Evolutionary conservation across 1,284 basidiomycete species (phyloP).

Genomic region (Sutorius eximius): DNA sequence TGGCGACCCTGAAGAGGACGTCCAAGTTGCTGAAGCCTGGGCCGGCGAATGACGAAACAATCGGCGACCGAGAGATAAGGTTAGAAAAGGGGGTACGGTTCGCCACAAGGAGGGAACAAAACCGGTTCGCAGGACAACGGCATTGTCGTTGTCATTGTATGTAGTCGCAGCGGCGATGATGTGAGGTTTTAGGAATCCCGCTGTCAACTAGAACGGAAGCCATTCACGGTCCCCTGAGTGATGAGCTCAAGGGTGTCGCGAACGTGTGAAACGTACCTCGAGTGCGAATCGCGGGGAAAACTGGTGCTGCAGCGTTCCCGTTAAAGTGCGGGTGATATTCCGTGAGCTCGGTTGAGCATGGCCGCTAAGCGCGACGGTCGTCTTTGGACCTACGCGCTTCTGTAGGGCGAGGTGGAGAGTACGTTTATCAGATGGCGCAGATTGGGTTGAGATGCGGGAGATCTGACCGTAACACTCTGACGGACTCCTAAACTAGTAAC

Average conservation of each 20-base stretch:
- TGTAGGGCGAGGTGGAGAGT: conserved; percentile 21
- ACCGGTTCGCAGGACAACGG: conserved; percentile 22
- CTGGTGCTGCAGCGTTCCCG: conserved; percentile 64
- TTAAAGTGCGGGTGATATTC: conserved; percentile 42
- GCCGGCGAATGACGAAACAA: conserved; percentile 35
- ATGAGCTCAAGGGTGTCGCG: conserved; percentile 22
- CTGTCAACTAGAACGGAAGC: conserved; percentile 29
- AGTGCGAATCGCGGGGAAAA: conserved; percentile 55
- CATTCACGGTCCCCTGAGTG: conserved; percentile 8
- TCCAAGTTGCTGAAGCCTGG: conserved; percentile 30
- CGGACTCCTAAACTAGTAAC: conserved; percentile 37
- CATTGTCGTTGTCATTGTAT: conserved; percentile 37
- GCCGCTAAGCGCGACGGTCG: conserved; percentile 37
- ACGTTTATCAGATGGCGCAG: conserved; percentile 22
- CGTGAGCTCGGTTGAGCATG: conserved; percentile 31
- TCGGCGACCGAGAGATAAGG: conserved; percentile 33
- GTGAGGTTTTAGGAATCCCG: conserved; percentile 38
- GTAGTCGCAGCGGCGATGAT: conserved; percentile 39
- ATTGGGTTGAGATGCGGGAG: conserved; percentile 17
- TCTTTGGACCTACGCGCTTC: conserved; percentile 44
- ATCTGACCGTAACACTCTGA: conserved; percentile 43
- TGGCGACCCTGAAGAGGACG: conserved; percentile 26
- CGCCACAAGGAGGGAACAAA: conserved; percentile 32
- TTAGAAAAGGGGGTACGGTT: conserved; percentile 32
- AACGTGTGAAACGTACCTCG: conserved; percentile 40